These are phyloP conservation scores for Ophiosphaerella korrae DNA, from an alignment of 2,329 filamentous ascomycete species.

Conservation along the genomic window DNA sequence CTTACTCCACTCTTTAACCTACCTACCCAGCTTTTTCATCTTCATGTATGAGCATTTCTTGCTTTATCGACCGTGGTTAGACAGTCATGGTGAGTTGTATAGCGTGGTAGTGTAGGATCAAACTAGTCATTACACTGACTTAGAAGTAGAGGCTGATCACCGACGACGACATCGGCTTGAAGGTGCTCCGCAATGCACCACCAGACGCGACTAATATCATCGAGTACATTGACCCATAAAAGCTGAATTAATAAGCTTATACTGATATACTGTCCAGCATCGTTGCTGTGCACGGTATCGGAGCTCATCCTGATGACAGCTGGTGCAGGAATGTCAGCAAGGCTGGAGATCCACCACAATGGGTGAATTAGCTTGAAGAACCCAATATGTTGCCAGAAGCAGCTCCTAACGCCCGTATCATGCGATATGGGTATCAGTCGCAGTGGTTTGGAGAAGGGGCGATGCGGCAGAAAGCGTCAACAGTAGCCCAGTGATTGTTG, in stretches of 20 bases:
- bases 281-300: conserved; percentile 31
- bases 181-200: conserved; percentile 26
- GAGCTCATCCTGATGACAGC: conserved; percentile 33
- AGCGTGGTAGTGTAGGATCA: too few relatives aligned
- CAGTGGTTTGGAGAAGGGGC: conserved; percentile 29
- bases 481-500: conserved; percentile 2
- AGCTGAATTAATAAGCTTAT: conserved; percentile 4
- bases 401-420: conserved; percentile 31
- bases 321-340: conserved; percentile 36
- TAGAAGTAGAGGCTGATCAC: conserved; percentile 20
- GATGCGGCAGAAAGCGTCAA: conserved; percentile 25
- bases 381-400: conserved; percentile 28
- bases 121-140: too few relatives aligned
- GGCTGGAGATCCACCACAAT: conserved; percentile 3
- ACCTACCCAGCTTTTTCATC: too few relatives aligned
- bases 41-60: too few relatives aligned
- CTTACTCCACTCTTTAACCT: too few relatives aligned
- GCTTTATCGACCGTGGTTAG: too few relatives aligned
- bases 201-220: conserved; percentile 14
- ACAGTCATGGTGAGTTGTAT: too few relatives aligned
- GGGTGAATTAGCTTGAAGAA: conserved; percentile 12
- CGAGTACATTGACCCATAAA: conserved; percentile 16
- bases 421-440: conserved; percentile 38
- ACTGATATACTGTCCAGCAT: neutral
- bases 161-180: conserved; percentile 27